These are phyloP conservation scores for Naganishia friedmannii DNA, from an alignment of 768 basidiomycete species.

Conservation along the genomic window DNA sequence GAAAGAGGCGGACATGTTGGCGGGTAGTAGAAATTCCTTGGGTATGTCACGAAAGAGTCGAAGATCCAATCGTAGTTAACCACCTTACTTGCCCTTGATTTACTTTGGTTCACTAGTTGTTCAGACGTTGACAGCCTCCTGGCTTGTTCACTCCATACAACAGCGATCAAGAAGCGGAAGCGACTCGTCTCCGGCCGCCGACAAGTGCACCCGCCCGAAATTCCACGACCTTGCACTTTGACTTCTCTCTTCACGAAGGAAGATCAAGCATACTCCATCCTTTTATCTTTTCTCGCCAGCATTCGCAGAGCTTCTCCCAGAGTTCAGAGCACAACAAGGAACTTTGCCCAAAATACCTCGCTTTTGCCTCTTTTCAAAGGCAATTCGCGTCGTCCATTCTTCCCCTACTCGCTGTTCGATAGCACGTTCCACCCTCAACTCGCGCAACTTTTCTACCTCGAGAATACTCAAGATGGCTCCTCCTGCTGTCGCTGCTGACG, in stretches of 20 bases:
- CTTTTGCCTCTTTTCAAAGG: conserved; percentile 13
- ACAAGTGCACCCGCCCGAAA: neutral
- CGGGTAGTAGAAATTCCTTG: neutral
- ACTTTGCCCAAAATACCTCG: conserved; percentile 24
- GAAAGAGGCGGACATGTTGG: neutral
- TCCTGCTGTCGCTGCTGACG: conserved; percentile 39
- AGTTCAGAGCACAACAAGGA: neutral
- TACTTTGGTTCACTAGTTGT: no score
- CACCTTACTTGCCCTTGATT: no score
- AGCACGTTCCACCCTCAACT: neutral
- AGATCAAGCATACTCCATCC: no score
- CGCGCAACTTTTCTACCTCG: conserved; percentile 4
- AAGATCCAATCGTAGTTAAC: no score
- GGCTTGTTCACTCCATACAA: no score
- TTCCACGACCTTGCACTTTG: neutral
- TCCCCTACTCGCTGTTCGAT: neutral
- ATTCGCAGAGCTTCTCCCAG: conserved; percentile 1
- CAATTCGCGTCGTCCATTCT: conserved; percentile 12
- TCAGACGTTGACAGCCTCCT: no score
- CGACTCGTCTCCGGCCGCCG: neutral
- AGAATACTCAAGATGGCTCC: conserved; percentile 40
- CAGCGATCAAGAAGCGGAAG: neutral
- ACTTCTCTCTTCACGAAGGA: no score
- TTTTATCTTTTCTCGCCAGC: no score
- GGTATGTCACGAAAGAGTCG: no score